Base-by-base conservation (phyloP, 352 stramenopile genomes). In the Globisporangium alternatum region DNA sequence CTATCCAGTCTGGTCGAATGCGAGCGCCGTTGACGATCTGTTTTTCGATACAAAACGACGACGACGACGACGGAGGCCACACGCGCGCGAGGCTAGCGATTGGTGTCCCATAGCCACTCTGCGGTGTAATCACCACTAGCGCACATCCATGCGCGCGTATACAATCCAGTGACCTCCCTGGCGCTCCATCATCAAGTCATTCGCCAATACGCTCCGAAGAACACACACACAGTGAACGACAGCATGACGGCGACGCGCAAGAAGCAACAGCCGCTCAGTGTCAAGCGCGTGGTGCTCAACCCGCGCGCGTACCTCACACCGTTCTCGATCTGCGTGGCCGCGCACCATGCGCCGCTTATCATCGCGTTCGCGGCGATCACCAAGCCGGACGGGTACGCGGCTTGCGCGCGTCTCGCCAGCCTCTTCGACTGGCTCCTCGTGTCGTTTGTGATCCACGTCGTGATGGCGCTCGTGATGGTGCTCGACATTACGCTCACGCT, bases 261-360 rank as follows among this genome's bases (percentile, higher is more conserved):
- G 51, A 15, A 17, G 39, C 39, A 39, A 25, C 56, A 48, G 30
- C 51, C 55, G 22, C 33, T 62, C 25, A 47, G 59, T 43, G 48
- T 91, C 30, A 88, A 88, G 70, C 82, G 82, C 51, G 63, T 91
- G 10, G 82, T 91, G 65, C 78, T 92, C n/a, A 92, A 89, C 63
- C 83, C 83, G 60, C 81, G 81, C 65, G 81, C 83, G 53, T 92
- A 92, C 67, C 45, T 92, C 3, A 87, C 68, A 57, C 72, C 81
- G 19, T 90, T 90, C 67, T 31, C 74, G 8, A 22, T 86, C 6
- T 75, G 86, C 48, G 67, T 89, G 41, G 12, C 89, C 9, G 69
- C 80, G 59, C 83, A 92, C 62, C 80, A 93, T 63, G 30, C 89
- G 58, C 84, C 84, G 17, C 71, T 93, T n/a, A 64, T 88, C 51